Conservation (phyloP, 1,139 yeast genomes). For the Nakaseomyces glabratus region DNA sequence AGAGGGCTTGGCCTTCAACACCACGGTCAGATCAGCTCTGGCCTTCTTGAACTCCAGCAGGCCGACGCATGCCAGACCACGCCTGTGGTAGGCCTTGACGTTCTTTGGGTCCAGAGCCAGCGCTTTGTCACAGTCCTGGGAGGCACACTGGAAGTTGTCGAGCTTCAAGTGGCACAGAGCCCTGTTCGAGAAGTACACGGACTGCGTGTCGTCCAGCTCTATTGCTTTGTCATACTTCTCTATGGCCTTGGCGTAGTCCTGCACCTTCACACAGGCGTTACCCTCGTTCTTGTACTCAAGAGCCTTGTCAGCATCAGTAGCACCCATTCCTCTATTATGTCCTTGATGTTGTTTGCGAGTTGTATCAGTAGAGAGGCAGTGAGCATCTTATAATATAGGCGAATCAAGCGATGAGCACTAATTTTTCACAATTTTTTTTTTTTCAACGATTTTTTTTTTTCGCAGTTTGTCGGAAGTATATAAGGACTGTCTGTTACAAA, state of each 20-base stretch:
- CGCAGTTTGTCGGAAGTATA: too few relatives aligned
- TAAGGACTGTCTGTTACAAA: too few relatives aligned
- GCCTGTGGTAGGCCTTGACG: slow-evolving; percentile 67
- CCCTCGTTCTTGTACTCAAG: slow-evolving; percentile 58
- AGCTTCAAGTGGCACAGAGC: slow-evolving; percentile 83
- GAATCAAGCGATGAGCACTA: too few relatives aligned
- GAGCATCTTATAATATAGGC: too few relatives aligned
- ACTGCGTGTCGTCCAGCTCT: slow-evolving; percentile 52
- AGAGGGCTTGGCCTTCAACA: slow-evolving; percentile 54
- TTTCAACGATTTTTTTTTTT: too few relatives aligned
- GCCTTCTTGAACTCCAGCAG: slow-evolving; percentile 71
- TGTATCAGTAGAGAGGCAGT: too few relatives aligned
- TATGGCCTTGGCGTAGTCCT: slow-evolving; percentile 59
- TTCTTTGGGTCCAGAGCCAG: slow-evolving; percentile 57
- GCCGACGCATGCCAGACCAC: slow-evolving; percentile 78
- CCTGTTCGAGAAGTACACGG: slow-evolving; percentile 74
- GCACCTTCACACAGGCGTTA: slow-evolving; percentile 56
- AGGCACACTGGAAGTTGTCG: slow-evolving; percentile 81
- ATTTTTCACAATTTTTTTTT: too few relatives aligned
- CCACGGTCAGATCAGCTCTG: slow-evolving; percentile 54
- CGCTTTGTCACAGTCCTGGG: slow-evolving; percentile 67
- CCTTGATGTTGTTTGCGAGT: background rate
- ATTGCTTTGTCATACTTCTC: slow-evolving; percentile 73
- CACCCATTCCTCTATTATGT: slow-evolving; percentile 13
- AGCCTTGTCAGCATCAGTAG: slow-evolving; percentile 34